Percentiles rank a stretch among this genome's conserved stretches.
Conservation (phyloP, 2,329 filamentous ascomycete genomes). For the Trichoderma sp. region DNA sequence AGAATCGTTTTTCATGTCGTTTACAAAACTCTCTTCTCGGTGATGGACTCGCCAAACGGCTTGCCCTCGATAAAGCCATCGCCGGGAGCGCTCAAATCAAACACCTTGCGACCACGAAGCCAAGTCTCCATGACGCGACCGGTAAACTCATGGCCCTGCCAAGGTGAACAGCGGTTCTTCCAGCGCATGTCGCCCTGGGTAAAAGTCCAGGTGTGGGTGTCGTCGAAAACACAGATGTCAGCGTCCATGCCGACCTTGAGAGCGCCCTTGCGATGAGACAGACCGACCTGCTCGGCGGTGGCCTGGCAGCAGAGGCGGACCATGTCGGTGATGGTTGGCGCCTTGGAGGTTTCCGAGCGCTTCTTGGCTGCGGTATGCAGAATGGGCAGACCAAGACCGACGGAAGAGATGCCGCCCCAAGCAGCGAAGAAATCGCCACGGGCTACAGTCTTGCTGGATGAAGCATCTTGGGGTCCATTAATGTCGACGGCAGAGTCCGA, state of each 20-base stretch:
- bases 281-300: constrained; percentile 85
- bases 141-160: constrained; percentile 77
- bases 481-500: constrained; percentile 60
- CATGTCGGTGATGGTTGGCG: constrained; percentile 70
- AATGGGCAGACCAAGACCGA: constrained; percentile 90
- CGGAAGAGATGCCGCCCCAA: constrained; percentile 95
- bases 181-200: constrained; percentile 83
- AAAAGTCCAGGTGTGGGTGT: constrained; percentile 76
- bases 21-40: constrained; percentile 58
- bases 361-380: constrained; percentile 77
- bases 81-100: constrained; percentile 61
- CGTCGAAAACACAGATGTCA: constrained; percentile 90
- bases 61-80: constrained; percentile 54
- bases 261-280: constrained; percentile 78
- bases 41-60: constrained; percentile 60
- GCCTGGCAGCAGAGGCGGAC: constrained; percentile 84
- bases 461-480: constrained; percentile 40
- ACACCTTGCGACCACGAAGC: constrained; percentile 77
- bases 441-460: constrained; percentile 44
- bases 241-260: constrained; percentile 80
- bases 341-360: constrained; percentile 55
- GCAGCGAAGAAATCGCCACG: constrained; percentile 89
- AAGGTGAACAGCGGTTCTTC: constrained; percentile 89
- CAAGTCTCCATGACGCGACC: constrained; percentile 86
- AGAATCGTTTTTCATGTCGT: constrained; percentile 9